Conservation (phyloP, 1,139 yeast species). For the Sugiyamaella xylanicola region DNA sequence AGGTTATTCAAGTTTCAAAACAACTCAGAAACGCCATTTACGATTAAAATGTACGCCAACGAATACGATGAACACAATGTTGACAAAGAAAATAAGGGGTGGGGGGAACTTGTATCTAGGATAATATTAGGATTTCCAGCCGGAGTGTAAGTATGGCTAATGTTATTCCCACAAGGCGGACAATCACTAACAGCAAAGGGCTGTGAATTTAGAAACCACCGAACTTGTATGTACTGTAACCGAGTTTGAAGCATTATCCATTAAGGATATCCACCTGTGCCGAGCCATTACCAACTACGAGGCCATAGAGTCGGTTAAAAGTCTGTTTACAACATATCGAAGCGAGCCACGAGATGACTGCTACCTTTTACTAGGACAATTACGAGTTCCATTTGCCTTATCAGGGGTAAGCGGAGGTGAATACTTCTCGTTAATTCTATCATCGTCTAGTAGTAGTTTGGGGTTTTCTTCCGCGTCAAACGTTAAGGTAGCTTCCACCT, state of each 20-base stretch:
- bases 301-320: slow-evolving; percentile 37
- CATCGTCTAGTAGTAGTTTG: slow-evolving; percentile 35
- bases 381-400: slow-evolving; percentile 30
- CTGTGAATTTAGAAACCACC: slow-evolving; percentile 81
- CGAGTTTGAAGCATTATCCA: slow-evolving; percentile 64
- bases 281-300: slow-evolving; percentile 41
- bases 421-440: slow-evolving; percentile 31
- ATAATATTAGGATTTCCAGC: slow-evolving; percentile 73
- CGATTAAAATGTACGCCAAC: slow-evolving; percentile 72
- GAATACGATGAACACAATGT: slow-evolving; percentile 47
- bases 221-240: slow-evolving; percentile 69
- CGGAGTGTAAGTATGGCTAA: slow-evolving; percentile 61
- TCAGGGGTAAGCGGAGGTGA: slow-evolving; percentile 28
- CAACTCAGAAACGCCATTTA: slow-evolving; percentile 48
- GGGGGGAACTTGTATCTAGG: slow-evolving; percentile 87
- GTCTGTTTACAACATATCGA: slow-evolving; percentile 34
- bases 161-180: too few relatives aligned
- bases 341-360: slow-evolving; percentile 37
- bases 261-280: slow-evolving; percentile 47
- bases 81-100: slow-evolving; percentile 62
- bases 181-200: slow-evolving; percentile 29
- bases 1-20: slow-evolving; percentile 70
- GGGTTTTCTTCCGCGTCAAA: slow-evolving; percentile 63
- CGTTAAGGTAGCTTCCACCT: slow-evolving; percentile 53
- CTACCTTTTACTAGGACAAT: slow-evolving; percentile 36